Evolutionary conservation across 768 basidiomycete species (phyloP).

Genomic region (Suillus paluster): DNA sequence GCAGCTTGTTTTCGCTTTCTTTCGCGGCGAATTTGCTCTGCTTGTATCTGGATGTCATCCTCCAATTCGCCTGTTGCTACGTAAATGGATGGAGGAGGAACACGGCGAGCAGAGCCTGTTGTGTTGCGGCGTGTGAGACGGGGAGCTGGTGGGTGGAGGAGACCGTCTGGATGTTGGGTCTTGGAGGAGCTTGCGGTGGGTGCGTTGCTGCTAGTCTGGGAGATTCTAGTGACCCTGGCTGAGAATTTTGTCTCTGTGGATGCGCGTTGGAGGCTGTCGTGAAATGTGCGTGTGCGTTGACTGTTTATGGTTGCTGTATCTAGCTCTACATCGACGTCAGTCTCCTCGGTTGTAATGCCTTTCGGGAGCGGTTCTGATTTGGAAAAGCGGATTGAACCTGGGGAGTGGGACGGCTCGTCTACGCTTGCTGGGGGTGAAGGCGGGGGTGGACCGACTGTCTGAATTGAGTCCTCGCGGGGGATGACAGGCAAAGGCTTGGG

Average conservation of each 20-base stretch:
- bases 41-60: conserved; percentile 81
- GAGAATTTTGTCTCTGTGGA: conserved; percentile 55
- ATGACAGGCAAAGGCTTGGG: conserved; percentile 40
- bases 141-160: conserved; percentile 54
- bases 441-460: conserved; percentile 55
- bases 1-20: conserved; percentile 75
- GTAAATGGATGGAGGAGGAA: conserved; percentile 37
- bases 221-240: conserved; percentile 25
- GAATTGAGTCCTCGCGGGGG: conserved; percentile 17
- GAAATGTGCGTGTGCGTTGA: conserved; percentile 23
- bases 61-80: conserved; percentile 46
- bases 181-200: conserved; percentile 28
- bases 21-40: conserved; percentile 84
- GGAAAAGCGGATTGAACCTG: conserved; percentile 23
- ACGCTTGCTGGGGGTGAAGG: conserved; percentile 57
- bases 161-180: conserved; percentile 43
- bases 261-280: conserved; percentile 46
- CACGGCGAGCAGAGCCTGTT: conserved; percentile 55
- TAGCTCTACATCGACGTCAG: conserved; percentile 26
- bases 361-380: conserved; percentile 26
- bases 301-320: conserved; percentile 24
- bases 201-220: conserved; percentile 20
- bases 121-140: conserved; percentile 70
- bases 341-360: conserved; percentile 40
- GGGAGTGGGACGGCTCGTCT: conserved; percentile 17